Evolutionary conservation across 345 rosid genomes (phyloP).

Genomic region (Triadica sebifera): DNA sequence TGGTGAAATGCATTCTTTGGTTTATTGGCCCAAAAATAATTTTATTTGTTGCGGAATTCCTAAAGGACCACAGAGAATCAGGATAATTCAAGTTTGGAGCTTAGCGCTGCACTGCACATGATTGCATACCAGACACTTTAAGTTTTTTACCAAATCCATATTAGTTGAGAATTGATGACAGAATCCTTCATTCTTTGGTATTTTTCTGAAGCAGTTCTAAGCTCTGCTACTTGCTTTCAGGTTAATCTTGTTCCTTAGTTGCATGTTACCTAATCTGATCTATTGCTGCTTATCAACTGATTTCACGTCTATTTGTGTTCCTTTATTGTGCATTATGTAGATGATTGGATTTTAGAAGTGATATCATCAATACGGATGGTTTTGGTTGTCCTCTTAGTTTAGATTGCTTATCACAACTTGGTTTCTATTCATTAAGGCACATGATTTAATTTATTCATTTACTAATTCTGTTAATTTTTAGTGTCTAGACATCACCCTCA

Average conservation of each 20-base stretch:
- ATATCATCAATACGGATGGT: not conserved
- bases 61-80: not conserved
- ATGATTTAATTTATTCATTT: not conserved
- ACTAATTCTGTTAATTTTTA: slow-evolving; percentile 19
- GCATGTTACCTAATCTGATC: not conserved
- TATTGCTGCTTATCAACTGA: not conserved
- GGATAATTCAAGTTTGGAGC: not conserved
- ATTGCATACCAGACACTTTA: not conserved
- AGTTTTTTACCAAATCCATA: not conserved
- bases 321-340: not conserved
- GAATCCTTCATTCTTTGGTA: not conserved
- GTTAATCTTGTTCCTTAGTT: not conserved
- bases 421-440: slow-evolving; percentile 8
- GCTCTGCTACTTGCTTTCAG: not conserved
- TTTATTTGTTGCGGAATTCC: not conserved
- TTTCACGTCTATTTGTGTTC: not conserved
- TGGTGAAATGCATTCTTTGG: too few relatives aligned
- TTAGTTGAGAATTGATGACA: not conserved
- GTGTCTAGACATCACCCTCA: slow-evolving; percentile 94
- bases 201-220: not conserved
- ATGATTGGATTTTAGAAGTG: not conserved
- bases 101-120: not conserved
- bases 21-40: too few relatives aligned
- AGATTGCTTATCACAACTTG: slow-evolving; percentile 54
- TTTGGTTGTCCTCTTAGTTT: not conserved